phyloP scores from a whole-genome alignment of 106 monocot genomes.

The Hemerocallis citrina region DNA sequence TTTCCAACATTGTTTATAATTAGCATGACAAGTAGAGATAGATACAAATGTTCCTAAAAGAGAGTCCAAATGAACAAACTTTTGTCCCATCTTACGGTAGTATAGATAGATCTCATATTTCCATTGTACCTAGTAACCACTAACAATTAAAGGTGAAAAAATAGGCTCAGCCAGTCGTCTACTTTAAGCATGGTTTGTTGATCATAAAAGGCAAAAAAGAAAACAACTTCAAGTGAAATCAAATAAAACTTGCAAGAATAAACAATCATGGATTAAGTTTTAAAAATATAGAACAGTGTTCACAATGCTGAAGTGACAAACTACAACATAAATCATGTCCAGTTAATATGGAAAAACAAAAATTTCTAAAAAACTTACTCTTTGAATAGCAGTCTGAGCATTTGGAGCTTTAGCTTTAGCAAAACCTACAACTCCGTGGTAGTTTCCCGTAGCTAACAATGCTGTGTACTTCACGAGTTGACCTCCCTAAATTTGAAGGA shows the following conservation, averaged over 20 bases:
- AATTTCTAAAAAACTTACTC: constrained; percentile 27
- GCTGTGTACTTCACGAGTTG: constrained; percentile 61
- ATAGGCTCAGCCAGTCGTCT: not conserved
- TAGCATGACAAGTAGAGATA: no score
- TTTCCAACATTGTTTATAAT: no score
- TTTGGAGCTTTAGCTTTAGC: constrained; percentile 68
- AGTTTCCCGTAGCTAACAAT: constrained; percentile 68
- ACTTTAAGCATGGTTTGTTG: not conserved
- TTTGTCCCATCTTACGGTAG: no score
- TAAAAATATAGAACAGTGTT: no score
- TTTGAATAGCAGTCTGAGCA: constrained; percentile 65
- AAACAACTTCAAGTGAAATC: not conserved
- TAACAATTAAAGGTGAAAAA: not conserved
- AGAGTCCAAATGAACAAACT: no score
- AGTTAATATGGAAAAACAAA: not conserved
- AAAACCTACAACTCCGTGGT: constrained; percentile 71
- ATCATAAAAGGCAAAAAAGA: not conserved
- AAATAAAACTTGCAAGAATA: not conserved
- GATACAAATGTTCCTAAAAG: no score
- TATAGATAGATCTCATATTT: not conserved
- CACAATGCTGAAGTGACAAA: not conserved
- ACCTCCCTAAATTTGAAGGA: constrained; percentile 42
- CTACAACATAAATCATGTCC: not conserved
- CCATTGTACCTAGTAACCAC: not conserved
- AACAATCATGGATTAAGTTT: not conserved